A percentile compares a stretch with the other conserved stretches of the same genome.
phyloP scores from a whole-genome alignment of 352 stramenopile species.

The Pythium sp. region DNA sequence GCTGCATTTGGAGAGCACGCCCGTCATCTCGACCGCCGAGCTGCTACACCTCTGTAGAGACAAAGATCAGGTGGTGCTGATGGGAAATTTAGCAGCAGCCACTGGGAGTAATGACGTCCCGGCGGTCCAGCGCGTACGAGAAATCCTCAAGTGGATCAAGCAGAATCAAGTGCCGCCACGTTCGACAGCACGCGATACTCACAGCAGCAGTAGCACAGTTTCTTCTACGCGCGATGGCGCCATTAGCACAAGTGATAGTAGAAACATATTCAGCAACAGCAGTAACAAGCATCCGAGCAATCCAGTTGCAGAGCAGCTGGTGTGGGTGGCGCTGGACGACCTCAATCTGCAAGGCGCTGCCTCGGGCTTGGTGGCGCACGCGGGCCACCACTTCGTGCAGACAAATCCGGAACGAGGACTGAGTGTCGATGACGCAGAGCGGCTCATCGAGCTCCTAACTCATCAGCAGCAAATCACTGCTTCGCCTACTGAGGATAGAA shows the following conservation, averaged over 20 bases:
- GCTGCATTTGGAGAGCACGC: neutral
- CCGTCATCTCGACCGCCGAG: neutral
- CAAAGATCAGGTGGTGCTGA: neutral
- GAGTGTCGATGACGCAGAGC: neutral
- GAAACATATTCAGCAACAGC: neutral
- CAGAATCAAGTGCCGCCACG: conserved; percentile 1
- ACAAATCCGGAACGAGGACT: neutral
- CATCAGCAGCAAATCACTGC: neutral
- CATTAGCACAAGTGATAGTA: neutral
- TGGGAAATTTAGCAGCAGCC: neutral
- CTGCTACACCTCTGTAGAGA: neutral
- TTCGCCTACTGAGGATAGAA: neutral
- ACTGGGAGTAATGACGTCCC: neutral
- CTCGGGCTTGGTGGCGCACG: neutral
- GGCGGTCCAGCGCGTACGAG: neutral
- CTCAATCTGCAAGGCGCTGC: neutral
- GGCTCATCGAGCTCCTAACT: conserved; percentile 3
- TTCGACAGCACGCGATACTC: neutral
- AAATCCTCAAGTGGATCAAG: conserved; percentile 9
- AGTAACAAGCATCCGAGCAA: neutral
- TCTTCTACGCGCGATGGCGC: neutral
- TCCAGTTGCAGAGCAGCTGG: neutral
- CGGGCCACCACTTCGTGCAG: neutral
- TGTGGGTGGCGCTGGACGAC: neutral
- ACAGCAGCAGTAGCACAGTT: neutral